Evolutionary conservation across 73 alveolate species (phyloP).

Genomic region (Tetrahymena malaccensis): DNA sequence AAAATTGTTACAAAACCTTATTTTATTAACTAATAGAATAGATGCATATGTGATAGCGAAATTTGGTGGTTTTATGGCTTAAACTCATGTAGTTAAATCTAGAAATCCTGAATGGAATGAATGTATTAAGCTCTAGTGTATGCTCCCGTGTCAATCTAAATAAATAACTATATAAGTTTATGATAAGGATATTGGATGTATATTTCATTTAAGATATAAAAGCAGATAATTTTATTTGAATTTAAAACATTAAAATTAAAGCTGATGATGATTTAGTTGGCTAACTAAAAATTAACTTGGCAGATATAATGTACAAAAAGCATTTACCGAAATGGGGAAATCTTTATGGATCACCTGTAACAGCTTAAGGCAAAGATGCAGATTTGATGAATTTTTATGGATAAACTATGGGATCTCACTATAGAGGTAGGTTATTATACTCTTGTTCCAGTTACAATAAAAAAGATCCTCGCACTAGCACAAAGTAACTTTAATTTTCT

Average conservation of each 20-base stretch:
- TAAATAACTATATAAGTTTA: slow-evolving; percentile 1
- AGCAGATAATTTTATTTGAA: background rate
- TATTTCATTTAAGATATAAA: background rate
- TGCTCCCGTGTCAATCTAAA: slow-evolving; percentile 28
- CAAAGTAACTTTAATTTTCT: slow-evolving; percentile 42
- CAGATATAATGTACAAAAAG: slow-evolving; percentile 36
- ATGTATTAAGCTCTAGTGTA: slow-evolving; percentile 16
- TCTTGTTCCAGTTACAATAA: slow-evolving; percentile 37
- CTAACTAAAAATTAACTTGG: slow-evolving; percentile 42
- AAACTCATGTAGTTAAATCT: slow-evolving; percentile 2
- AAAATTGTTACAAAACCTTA: slow-evolving; percentile 6
- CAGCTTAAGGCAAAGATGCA: slow-evolving; percentile 54
- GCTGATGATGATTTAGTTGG: slow-evolving; percentile 44
- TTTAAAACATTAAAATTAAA: background rate
- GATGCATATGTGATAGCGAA: slow-evolving; percentile 57
- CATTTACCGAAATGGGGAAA: slow-evolving; percentile 61
- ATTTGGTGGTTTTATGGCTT: slow-evolving; percentile 12
- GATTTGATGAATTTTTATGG: slow-evolving; percentile 67
- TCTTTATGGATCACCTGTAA: slow-evolving; percentile 64
- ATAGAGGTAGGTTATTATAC: slow-evolving; percentile 62
- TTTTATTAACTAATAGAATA: background rate
- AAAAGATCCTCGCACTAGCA: slow-evolving; percentile 53
- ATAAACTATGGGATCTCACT: slow-evolving; percentile 55
- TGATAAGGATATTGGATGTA: slow-evolving; percentile 14
- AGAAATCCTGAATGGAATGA: slow-evolving; percentile 43